Base-by-base conservation (phyloP, 2,329 filamentous ascomycete species). In the Microdochium bolleyi region DNA sequence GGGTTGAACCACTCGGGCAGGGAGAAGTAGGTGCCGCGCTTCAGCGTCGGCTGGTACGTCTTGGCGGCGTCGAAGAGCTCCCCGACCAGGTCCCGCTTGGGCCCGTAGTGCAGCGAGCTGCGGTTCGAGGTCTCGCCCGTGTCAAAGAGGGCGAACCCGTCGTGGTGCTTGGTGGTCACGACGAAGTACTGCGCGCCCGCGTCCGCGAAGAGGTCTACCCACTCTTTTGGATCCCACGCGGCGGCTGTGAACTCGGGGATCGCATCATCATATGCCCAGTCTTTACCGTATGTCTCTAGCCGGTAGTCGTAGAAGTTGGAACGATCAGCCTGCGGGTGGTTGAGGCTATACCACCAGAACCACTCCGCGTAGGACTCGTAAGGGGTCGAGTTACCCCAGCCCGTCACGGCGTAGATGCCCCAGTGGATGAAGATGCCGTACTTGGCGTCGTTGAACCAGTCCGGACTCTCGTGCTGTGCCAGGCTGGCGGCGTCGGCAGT, bases 401-500 rank as follows among this genome's bases (percentile, higher is more conserved):
- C 78, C 0, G 79, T 75, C 1, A 82, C 78, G 0, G 76, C 64
- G 56, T 81, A 83, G 0, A 73, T 67, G 0, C 80, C 79, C 77
- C 80, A 83, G 55, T 83, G 80, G 41, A 83, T 78, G 58, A 84
- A 83, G 37, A 83, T 83, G 0, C 80, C 80, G 55, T 70, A 83
- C 53, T 84, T 83, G 22, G 70, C 75, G 44, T 73, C 69, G 52
- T 78, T 70, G 56, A 73, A 83, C 79, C 80, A 83, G 4, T 71
- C 66, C 0, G 78, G 78, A 14, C 71, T 71, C 59, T 69, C 67
- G 49, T 74, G 72, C 19, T 61, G 62, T 1, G 64, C 63, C 3
- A 75, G 61, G 53, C 66, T 72, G 10, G 64, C 59, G 0, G 66
- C 49, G 9, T 70, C 68, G 3, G 64, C 54, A 0, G 65, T 67